Conservation (phyloP, 768 basidiomycete genomes). For the Kwoniella europaea region DNA sequence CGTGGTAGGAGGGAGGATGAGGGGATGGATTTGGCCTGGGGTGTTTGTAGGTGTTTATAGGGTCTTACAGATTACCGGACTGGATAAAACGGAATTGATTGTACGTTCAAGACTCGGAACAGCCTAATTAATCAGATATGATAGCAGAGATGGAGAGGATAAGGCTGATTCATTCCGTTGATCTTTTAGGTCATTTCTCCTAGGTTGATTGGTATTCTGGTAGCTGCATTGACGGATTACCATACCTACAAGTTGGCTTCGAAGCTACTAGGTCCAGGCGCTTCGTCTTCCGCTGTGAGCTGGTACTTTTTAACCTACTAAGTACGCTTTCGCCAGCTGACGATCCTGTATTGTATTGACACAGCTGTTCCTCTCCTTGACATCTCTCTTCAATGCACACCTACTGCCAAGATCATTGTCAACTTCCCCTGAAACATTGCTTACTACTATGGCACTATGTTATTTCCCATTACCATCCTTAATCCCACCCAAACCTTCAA, state of each 20-base stretch:
- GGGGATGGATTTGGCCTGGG: conserved; percentile 68
- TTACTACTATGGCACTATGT: conserved; percentile 76
- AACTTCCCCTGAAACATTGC: conserved; percentile 87
- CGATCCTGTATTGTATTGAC: conserved; percentile 3
- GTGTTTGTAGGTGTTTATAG: conserved; percentile 80
- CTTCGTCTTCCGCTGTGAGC: conserved; percentile 70
- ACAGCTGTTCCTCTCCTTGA: conserved; percentile 78
- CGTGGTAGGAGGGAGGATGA: conserved; percentile 46
- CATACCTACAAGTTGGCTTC: conserved; percentile 70
- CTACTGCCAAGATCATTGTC: conserved; percentile 85
- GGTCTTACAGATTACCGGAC: conserved; percentile 65
- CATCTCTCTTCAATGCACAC: conserved; percentile 84
- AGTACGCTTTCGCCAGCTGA: neutral
- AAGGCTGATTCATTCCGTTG: neutral
- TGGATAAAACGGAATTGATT: conserved; percentile 68
- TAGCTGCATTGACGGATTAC: conserved; percentile 82
- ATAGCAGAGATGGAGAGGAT: no score
- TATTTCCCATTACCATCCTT: conserved; percentile 65
- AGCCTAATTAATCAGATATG: no score
- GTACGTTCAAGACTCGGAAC: no score
- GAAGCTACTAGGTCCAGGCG: conserved; percentile 66
- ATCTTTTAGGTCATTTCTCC: conserved; percentile 72
- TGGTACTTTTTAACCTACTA: neutral
- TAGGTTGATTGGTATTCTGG: conserved; percentile 71
- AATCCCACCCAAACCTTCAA: neutral